Conservation (phyloP, 306 rosid genomes). For the Gynostemma pentaphyllum region DNA sequence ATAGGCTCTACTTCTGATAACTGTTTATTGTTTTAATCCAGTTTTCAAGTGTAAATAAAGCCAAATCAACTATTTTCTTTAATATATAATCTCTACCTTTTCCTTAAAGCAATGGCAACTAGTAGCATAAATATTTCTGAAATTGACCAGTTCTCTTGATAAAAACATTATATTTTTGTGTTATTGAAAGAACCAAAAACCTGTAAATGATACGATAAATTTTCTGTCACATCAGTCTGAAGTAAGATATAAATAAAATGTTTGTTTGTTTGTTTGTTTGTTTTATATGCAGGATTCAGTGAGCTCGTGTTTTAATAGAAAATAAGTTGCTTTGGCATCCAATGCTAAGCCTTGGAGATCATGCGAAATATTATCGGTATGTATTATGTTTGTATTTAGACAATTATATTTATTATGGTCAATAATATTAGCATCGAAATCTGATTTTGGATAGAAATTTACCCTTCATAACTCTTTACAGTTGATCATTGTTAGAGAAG, state of each 20-base stretch:
- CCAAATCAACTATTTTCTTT: background rate
- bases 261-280: background rate
- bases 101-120: background rate
- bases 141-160: background rate
- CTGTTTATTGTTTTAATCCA: background rate
- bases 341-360: background rate
- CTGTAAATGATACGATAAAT: background rate
- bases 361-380: constrained; percentile 1
- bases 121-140: background rate
- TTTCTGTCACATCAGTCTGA: background rate
- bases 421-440: background rate
- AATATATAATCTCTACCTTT: background rate
- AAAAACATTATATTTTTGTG: background rate
- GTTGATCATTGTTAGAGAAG: background rate
- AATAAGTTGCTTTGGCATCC: background rate
- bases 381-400: background rate
- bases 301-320: background rate
- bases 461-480: background rate
- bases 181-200: background rate
- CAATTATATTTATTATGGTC: background rate
- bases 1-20: background rate
- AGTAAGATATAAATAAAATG: background rate
- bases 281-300: background rate
- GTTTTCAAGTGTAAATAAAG: background rate
- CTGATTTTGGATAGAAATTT: background rate